A percentile compares a stretch with the other conserved stretches of the same genome.
Evolutionary conservation across 345 rosid genomes (phyloP).

Genomic region (Punica granatum): DNA sequence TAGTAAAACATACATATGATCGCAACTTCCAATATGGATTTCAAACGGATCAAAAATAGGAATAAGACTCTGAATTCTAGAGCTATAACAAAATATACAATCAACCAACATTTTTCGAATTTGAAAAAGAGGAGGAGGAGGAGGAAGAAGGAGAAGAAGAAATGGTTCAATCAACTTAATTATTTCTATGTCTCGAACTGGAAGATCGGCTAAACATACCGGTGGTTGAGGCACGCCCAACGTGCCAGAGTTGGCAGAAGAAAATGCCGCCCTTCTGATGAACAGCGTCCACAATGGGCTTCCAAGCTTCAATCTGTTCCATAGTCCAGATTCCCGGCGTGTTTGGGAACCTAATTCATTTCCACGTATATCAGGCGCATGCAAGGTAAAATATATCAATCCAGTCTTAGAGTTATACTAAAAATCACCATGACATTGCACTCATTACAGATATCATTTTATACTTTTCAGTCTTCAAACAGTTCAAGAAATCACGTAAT

Average conservation of each 20-base stretch:
- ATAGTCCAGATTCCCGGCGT: conserved; percentile 14
- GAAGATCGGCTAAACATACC: too few species aligned
- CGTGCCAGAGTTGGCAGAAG: conserved; percentile 25
- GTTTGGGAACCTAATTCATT: conserved; percentile 9
- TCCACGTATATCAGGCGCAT: background rate
- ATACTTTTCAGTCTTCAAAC: too few species aligned
- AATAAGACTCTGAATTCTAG: background rate
- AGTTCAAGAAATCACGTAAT: too few species aligned
- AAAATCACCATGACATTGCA: too few species aligned
- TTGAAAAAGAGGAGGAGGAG: too few species aligned
- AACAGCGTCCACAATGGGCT: conserved; percentile 23
- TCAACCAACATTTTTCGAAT: background rate
- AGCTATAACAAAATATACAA: background rate
- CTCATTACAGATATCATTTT: too few species aligned
- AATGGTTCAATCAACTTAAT: too few species aligned
- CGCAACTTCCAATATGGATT: too few species aligned
- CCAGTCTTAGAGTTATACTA: background rate
- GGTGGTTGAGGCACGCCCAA: conserved; percentile 6
- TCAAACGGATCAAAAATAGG: background rate
- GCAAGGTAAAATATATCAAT: background rate
- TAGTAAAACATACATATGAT: too few species aligned
- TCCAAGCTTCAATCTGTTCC: conserved; percentile 19
- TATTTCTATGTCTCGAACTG: too few species aligned
- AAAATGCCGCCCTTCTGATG: conserved; percentile 19
- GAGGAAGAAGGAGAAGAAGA: too few species aligned